Conservation (phyloP, 2,329 filamentous ascomycete species). For the Fusarium secorum region DNA sequence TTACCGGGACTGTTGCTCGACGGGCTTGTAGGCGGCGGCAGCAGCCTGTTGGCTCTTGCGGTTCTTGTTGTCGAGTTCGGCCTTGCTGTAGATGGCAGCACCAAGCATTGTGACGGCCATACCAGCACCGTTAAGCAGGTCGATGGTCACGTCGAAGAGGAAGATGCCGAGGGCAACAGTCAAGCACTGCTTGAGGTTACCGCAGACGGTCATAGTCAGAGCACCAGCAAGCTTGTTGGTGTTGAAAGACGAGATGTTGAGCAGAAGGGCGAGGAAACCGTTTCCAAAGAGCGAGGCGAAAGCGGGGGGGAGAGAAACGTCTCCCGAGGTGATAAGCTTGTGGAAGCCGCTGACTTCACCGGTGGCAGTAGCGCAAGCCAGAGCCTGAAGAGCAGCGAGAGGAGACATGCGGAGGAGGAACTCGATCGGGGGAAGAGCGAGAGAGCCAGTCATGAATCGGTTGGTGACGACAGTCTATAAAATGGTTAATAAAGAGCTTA, state of each 20-base stretch:
- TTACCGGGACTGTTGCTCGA: conserved; percentile 45
- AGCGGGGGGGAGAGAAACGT: conserved; percentile 48
- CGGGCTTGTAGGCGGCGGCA: conserved; percentile 47
- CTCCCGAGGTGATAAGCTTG: conserved; percentile 46
- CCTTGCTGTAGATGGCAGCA: conserved; percentile 65
- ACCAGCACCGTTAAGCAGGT: conserved; percentile 62
- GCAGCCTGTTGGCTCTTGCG: conserved; percentile 43
- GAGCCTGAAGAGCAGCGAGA: conserved; percentile 63
- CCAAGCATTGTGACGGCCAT: conserved; percentile 64
- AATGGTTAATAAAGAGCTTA: conserved; percentile 21
- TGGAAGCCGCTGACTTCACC: conserved; percentile 60
- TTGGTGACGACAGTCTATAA: conserved; percentile 67
- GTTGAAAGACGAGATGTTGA: conserved; percentile 65
- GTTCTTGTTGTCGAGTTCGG: conserved; percentile 60
- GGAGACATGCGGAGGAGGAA: conserved; percentile 70
- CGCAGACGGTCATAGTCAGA: conserved; percentile 66
- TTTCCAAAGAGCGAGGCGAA: conserved; percentile 58
- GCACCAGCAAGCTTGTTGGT: conserved; percentile 66
- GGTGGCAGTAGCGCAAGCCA: conserved; percentile 59
- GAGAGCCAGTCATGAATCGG: conserved; percentile 68
- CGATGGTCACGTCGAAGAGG: conserved; percentile 60
- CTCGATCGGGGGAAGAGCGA: conserved; percentile 65
- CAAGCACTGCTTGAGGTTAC: conserved; percentile 66
- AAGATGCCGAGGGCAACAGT: conserved; percentile 63
- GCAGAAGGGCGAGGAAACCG: conserved; percentile 61